Conservation (phyloP, 129 eudicot genomes). For the Helichrysum umbraculigerum region DNA sequence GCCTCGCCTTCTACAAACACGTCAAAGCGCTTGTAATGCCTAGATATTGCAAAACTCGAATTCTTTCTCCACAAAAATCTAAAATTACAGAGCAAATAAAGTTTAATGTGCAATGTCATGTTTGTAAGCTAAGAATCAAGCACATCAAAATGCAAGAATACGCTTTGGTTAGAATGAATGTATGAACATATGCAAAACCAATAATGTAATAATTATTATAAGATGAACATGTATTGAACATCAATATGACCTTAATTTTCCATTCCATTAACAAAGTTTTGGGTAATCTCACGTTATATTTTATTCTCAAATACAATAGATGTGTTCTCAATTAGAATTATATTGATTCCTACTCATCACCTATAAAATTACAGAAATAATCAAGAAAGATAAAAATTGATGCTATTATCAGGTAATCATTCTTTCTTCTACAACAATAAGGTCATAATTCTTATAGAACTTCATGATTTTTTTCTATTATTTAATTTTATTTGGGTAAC, state of each 20-base stretch:
- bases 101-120: not conserved
- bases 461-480: not conserved
- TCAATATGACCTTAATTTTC: not conserved
- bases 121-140: not conserved
- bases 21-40: conserved; percentile 87
- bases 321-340: not conserved
- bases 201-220: not conserved
- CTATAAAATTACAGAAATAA: not conserved
- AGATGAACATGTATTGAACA: not conserved
- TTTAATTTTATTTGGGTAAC: no score
- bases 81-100: conserved; percentile 13
- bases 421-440: not conserved
- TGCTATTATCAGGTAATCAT: not conserved
- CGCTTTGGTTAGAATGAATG: not conserved
- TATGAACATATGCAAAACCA: not conserved
- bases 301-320: not conserved
- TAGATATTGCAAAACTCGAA: conserved; percentile 83
- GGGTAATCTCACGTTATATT: not conserved
- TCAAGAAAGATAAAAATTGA: not conserved
- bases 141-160: not conserved
- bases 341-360: not conserved
- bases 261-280: not conserved
- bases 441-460: not conserved
- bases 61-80: conserved; percentile 94
- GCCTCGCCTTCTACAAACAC: conserved; percentile 91